A percentile compares a stretch with the other conserved stretches of the same genome.
These are phyloP conservation scores for Coix lacrymajobi DNA, from an alignment of 176 grass and related monocot species.

Conservation along the genomic window DNA sequence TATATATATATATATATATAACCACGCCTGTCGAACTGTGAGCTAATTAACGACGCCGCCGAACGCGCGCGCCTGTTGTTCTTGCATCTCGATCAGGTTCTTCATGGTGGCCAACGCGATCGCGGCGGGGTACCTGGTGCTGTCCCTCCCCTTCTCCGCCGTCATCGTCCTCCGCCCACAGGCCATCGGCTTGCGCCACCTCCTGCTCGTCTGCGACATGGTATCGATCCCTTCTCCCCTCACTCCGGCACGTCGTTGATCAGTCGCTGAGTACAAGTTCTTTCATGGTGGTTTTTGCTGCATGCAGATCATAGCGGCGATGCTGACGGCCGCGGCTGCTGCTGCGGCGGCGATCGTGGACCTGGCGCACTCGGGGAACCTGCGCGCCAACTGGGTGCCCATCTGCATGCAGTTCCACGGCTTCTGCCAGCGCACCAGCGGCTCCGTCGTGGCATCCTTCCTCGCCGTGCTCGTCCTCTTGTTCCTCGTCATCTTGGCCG, in stretches of 20 bases:
- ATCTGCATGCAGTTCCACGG: conserved; percentile 91
- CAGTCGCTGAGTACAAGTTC: background rate
- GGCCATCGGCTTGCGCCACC: conserved; percentile 57
- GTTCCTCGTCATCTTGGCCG: conserved; percentile 62
- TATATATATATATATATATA: too few species aligned
- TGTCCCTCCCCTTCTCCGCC: conserved; percentile 84
- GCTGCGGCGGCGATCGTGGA: conserved; percentile 72
- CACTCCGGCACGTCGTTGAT: too few species aligned
- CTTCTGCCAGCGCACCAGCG: conserved; percentile 85
- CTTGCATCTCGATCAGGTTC: conserved; percentile 43
- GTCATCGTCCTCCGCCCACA: conserved; percentile 48
- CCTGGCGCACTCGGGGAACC: conserved; percentile 75
- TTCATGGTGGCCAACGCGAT: conserved; percentile 73
- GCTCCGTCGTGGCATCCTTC: conserved; percentile 79
- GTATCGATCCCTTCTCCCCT: background rate
- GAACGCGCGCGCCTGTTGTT: background rate
- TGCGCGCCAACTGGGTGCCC: conserved; percentile 84
- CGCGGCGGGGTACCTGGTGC: conserved; percentile 70
- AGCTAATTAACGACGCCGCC: background rate
- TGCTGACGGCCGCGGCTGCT: conserved; percentile 49
- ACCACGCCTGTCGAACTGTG: too few species aligned
- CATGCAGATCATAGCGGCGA: conserved; percentile 53
- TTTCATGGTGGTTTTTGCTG: background rate
- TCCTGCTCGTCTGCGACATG: conserved; percentile 69
- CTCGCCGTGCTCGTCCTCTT: conserved; percentile 70